Conservation (phyloP, 768 basidiomycete genomes). For the Boletus sensibilis region DNA sequence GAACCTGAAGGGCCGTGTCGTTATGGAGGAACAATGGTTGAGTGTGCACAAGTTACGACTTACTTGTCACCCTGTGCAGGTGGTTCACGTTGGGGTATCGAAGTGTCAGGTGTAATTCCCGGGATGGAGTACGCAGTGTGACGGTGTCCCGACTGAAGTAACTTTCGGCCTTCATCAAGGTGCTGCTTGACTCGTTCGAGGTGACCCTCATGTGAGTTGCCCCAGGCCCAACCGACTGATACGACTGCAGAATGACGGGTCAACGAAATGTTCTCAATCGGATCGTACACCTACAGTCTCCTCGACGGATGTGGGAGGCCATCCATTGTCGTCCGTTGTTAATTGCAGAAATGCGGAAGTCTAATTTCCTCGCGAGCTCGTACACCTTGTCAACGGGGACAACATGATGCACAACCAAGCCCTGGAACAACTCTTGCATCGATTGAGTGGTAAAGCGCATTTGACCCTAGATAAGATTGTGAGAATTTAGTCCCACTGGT, state of each 20-base stretch:
- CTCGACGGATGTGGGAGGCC: constrained; percentile 39
- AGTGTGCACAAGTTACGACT: background rate
- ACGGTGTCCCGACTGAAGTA: constrained; percentile 22
- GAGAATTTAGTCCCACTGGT: background rate
- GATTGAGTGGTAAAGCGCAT: constrained; percentile 27
- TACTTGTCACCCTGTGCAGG: constrained; percentile 20
- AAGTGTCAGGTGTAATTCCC: constrained; percentile 10
- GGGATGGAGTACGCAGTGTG: constrained; percentile 18
- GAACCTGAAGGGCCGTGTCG: constrained; percentile 17
- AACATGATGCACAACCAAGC: constrained; percentile 24
- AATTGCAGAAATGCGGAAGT: constrained; percentile 21
- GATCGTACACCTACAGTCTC: constrained; percentile 33
- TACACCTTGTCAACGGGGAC: constrained; percentile 26
- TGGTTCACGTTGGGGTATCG: constrained; percentile 15
- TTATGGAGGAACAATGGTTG: background rate
- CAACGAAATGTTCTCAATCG: background rate
- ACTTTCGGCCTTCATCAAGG: constrained; percentile 29
- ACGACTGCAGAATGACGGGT: constrained; percentile 19
- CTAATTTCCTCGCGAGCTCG: constrained; percentile 25
- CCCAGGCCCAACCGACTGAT: constrained; percentile 35
- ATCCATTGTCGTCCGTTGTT: constrained; percentile 36
- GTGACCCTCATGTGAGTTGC: constrained; percentile 30
- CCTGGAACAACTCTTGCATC: constrained; percentile 21
- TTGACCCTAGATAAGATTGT: constrained; percentile 17
- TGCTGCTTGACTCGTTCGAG: constrained; percentile 32